These are phyloP conservation scores for Saxispiralis lemnorum DNA, from an alignment of 495 filamentous ascomycete species.

Conservation along the genomic window DNA sequence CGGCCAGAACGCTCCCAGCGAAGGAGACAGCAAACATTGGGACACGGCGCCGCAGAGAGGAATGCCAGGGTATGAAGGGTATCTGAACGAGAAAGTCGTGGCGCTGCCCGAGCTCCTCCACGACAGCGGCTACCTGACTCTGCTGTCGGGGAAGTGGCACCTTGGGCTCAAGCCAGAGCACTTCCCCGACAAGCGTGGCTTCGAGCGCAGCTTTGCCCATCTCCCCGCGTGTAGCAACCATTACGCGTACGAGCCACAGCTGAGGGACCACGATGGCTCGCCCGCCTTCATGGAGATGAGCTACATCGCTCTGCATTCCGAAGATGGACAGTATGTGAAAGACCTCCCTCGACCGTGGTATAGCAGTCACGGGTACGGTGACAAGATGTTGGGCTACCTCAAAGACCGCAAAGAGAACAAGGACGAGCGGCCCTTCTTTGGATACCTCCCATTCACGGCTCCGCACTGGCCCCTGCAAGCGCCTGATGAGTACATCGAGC, in stretches of 20 bases:
- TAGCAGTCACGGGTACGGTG: constrained; percentile 25
- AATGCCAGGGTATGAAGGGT: constrained; percentile 52
- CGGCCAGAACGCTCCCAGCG: constrained; percentile 21
- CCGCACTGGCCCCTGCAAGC: constrained; percentile 32
- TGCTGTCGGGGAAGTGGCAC: constrained; percentile 46
- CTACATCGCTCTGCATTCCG: constrained; percentile 36
- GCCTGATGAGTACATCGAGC: constrained; percentile 19
- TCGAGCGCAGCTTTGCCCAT: constrained; percentile 31
- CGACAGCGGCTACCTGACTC: constrained; percentile 44
- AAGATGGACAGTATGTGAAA: constrained; percentile 38
- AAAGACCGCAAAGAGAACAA: constrained; percentile 31
- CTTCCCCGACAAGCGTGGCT: constrained; percentile 16
- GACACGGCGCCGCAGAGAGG: constrained; percentile 20
- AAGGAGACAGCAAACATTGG: constrained; percentile 22
- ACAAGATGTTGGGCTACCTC: constrained; percentile 25
- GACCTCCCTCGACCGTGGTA: constrained; percentile 31
- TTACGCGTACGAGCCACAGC: constrained; percentile 41
- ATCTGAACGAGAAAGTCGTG: constrained; percentile 44
- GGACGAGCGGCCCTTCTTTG: constrained; percentile 29
- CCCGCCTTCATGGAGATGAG: constrained; percentile 24
- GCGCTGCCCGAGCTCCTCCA: constrained; percentile 43
- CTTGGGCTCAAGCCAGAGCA: constrained; percentile 22
- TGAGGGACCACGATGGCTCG: constrained; percentile 15
- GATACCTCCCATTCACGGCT: constrained; percentile 25
- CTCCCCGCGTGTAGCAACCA: constrained; percentile 44